Evolutionary conservation across 306 rosid genomes (phyloP).

Genomic region (Pachyrhizus erosus): DNA sequence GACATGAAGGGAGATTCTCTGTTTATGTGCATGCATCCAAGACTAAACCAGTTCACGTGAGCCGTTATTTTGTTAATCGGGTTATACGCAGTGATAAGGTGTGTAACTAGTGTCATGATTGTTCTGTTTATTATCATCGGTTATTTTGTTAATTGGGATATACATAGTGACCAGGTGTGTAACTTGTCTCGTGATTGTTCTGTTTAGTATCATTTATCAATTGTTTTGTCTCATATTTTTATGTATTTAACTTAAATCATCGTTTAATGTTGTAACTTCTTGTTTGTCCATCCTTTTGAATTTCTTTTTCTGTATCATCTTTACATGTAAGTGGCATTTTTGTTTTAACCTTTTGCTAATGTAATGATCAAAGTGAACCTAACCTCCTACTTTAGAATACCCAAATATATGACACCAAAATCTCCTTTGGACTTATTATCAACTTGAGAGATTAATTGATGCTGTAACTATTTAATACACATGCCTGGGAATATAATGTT

Average conservation of each 20-base stretch:
- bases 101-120: slow-evolving; percentile 9
- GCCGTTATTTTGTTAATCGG: slow-evolving; percentile 74
- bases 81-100: slow-evolving; percentile 90
- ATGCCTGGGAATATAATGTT: not conserved
- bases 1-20: slow-evolving; percentile 95
- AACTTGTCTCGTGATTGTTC: slow-evolving; percentile 1
- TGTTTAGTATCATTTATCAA: slow-evolving; percentile 9
- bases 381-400: not conserved
- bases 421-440: not conserved
- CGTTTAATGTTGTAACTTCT: not conserved
- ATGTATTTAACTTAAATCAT: not conserved
- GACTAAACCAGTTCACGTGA: slow-evolving; percentile 80
- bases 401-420: not conserved
- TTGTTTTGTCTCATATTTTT: slow-evolving; percentile 1
- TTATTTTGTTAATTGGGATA: slow-evolving; percentile 69
- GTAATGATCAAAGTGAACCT: not conserved
- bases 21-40: slow-evolving; percentile 93
- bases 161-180: slow-evolving; percentile 76
- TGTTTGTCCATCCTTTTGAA: not conserved
- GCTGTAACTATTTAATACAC: slow-evolving; percentile 6
- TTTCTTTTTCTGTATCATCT: not conserved
- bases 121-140: slow-evolving; percentile 7
- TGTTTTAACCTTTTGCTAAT: not conserved
- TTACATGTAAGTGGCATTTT: not conserved
- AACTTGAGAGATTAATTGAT: not conserved